Percentiles rank a stretch among this genome's conserved stretches.
phyloP scores from a whole-genome alignment of 1,284 basidiomycete genomes.

The Naganishia cerealis region DNA sequence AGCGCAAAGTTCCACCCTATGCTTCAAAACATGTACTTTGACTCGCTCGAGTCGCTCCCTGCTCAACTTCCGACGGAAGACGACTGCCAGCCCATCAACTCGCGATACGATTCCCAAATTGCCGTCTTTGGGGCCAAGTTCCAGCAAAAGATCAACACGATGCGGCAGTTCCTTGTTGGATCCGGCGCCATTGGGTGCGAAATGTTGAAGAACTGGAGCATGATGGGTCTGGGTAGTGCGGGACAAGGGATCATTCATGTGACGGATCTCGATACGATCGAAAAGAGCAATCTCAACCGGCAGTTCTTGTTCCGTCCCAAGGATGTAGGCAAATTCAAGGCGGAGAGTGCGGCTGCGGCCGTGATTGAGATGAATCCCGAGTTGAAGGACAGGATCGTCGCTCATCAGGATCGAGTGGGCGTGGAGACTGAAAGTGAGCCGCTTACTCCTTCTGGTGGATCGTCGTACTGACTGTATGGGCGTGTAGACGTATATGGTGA shows the following conservation, averaged over 20 bases:
- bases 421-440: slow-evolving; percentile 82
- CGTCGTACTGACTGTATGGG: slow-evolving; percentile 12
- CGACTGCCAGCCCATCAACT: slow-evolving; percentile 78
- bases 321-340: slow-evolving; percentile 97
- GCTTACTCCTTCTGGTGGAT: neutral
- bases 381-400: slow-evolving; percentile 80
- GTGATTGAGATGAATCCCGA: slow-evolving; percentile 97
- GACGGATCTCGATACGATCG: slow-evolving; percentile 97
- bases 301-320: slow-evolving; percentile 98
- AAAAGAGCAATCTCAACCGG: slow-evolving; percentile 97
- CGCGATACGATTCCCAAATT: slow-evolving; percentile 91
- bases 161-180: slow-evolving; percentile 94
- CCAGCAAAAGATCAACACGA: slow-evolving; percentile 88
- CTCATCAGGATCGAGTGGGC: slow-evolving; percentile 92
- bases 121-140: slow-evolving; percentile 91
- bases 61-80: slow-evolving; percentile 71
- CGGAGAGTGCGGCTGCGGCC: slow-evolving; percentile 88
- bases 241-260: slow-evolving; percentile 83
- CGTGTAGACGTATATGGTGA: slow-evolving; percentile 83
- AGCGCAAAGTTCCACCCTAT: slow-evolving; percentile 98
- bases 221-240: slow-evolving; percentile 93
- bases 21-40: slow-evolving; percentile 93
- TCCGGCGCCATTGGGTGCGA: slow-evolving; percentile 99
- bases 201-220: slow-evolving; percentile 99
- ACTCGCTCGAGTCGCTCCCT: slow-evolving; percentile 93